These are phyloP conservation scores for Phytophthora foliorum DNA, from an alignment of 352 stramenopile genomes.

Conservation along the genomic window DNA sequence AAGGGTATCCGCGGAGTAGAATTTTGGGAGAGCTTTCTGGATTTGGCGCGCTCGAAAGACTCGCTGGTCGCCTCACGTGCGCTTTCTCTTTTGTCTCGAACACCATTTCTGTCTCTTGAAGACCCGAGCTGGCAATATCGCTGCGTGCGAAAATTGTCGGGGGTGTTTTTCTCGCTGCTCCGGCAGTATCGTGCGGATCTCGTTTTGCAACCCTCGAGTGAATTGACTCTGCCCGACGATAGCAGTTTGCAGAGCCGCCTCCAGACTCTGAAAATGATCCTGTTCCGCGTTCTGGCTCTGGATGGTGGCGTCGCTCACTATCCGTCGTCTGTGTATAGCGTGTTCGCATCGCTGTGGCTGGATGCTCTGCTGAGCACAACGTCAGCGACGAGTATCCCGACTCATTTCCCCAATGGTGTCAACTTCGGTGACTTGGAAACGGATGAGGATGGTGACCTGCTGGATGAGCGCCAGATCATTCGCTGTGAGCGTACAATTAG, in stretches of 20 bases:
- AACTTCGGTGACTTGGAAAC: constrained; percentile 36
- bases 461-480: constrained; percentile 59
- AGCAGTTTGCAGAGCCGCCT: constrained; percentile 39
- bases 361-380: constrained; percentile 70
- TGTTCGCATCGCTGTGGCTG: constrained; percentile 75
- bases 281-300: constrained; percentile 60
- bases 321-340: constrained; percentile 70
- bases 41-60: constrained; percentile 58
- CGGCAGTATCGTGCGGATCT: constrained; percentile 56
- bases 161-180: constrained; percentile 67
- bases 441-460: constrained; percentile 11
- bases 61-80: constrained; percentile 49
- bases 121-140: constrained; percentile 81
- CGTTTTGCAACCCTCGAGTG: constrained; percentile 32
- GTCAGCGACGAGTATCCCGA: constrained; percentile 76
- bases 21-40: constrained; percentile 74
- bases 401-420: constrained; percentile 65
- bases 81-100: constrained; percentile 59
- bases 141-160: constrained; percentile 67
- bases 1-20: constrained; percentile 56
- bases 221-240: constrained; percentile 9
- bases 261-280: constrained; percentile 54
- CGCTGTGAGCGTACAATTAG: constrained; percentile 82
- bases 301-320: constrained; percentile 77
- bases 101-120: constrained; percentile 74